phyloP scores from a whole-genome alignment of 78 protist genomes.

The Neovahlkampfia damariscottae region DNA sequence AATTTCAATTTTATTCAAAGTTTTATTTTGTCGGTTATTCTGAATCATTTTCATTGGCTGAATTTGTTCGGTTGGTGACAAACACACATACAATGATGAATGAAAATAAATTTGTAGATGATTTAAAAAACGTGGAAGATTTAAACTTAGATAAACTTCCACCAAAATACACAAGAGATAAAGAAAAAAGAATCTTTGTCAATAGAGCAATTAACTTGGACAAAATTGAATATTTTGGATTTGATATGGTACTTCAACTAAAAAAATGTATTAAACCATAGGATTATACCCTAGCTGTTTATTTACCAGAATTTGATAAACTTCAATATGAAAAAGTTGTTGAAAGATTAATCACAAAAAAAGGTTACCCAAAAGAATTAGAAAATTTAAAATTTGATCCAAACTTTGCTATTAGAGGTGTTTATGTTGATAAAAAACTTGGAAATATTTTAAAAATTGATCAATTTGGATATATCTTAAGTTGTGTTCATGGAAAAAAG shows the following conservation, averaged over 20 bases:
- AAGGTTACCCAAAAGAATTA: not conserved
- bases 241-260: too few species aligned
- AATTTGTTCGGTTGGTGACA: too few species aligned
- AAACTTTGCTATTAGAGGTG: not conserved
- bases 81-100: too few species aligned
- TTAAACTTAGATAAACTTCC: not conserved
- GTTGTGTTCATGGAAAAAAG: not conserved
- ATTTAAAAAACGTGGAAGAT: too few species aligned
- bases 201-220: not conserved
- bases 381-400: not conserved
- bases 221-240: not conserved
- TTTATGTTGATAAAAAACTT: not conserved
- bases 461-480: not conserved
- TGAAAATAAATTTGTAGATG: too few species aligned
- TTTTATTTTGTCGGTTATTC: too few species aligned
- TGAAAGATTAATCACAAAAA: not conserved
- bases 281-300: slow-evolving; percentile 11
- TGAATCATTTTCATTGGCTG: too few species aligned
- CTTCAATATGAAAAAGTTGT: not conserved
- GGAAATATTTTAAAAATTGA: not conserved
- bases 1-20: too few species aligned
- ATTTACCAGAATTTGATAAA: not conserved
- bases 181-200: slow-evolving; percentile 3
- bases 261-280: too few species aligned
- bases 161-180: not conserved